Evolutionary conservation across 257 asterid genomes (phyloP).

Genomic region (Solanum virginianum): DNA sequence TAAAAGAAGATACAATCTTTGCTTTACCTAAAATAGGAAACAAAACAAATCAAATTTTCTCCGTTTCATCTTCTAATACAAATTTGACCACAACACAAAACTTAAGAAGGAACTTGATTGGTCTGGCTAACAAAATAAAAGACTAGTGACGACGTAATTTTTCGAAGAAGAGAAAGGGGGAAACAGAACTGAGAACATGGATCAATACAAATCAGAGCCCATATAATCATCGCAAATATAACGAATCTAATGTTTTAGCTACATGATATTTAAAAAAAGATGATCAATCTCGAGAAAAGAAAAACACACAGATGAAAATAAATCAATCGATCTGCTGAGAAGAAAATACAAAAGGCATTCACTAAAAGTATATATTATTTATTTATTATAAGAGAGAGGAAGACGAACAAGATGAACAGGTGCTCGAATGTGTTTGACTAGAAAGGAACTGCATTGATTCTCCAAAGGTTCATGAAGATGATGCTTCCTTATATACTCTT

Average conservation of each 20-base stretch:
- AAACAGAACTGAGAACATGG: background rate
- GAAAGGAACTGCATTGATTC: conserved; percentile 57
- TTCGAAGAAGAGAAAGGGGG: background rate
- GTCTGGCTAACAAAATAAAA: background rate
- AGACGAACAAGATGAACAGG: conserved; percentile 59
- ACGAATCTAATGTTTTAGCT: background rate
- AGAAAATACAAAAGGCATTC: background rate
- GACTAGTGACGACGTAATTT: background rate
- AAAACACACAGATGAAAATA: background rate
- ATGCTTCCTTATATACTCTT: conserved; percentile 41
- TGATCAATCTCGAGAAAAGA: background rate
- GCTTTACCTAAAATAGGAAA: background rate
- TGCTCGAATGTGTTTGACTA: conserved; percentile 54
- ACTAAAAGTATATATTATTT: background rate
- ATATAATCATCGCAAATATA: background rate
- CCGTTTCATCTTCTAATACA: background rate
- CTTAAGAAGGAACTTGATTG: background rate
- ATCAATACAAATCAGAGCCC: background rate
- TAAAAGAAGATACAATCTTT: background rate
- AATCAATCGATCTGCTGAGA: background rate
- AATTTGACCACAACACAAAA: background rate
- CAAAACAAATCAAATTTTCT: background rate
- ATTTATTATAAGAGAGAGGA: background rate
- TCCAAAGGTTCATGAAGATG: conserved; percentile 40
- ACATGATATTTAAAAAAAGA: background rate